These are phyloP conservation scores for Fulvia fulva DNA, from an alignment of 2,329 filamentous ascomycete species.

Conservation along the genomic window DNA sequence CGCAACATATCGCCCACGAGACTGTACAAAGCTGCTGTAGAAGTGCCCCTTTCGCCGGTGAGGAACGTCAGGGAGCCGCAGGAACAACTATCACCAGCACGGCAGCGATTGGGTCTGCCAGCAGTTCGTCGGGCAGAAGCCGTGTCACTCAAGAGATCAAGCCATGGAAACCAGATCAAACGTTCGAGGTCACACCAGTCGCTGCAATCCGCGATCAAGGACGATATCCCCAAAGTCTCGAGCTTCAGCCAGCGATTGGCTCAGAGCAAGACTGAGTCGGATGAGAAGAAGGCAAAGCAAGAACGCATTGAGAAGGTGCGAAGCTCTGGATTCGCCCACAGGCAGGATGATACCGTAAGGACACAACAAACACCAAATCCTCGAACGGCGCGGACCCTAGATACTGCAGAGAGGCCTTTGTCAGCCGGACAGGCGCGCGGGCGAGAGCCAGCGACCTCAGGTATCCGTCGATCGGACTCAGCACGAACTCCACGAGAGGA, in stretches of 20 bases:
- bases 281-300: constrained; percentile 43
- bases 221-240: constrained; percentile 29
- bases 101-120: constrained; percentile 81
- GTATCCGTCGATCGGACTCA: constrained; percentile 13
- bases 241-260: constrained; percentile 84
- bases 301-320: constrained; percentile 41
- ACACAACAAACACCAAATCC: background rate
- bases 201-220: constrained; percentile 8
- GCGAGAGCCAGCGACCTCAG: background rate
- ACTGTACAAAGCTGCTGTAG: constrained; percentile 43
- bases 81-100: constrained; percentile 69
- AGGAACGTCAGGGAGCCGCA: constrained; percentile 46
- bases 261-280: constrained; percentile 52
- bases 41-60: constrained; percentile 73
- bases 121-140: constrained; percentile 78
- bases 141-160: constrained; percentile 74
- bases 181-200: constrained; percentile 14
- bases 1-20: constrained; percentile 19
- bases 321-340: constrained; percentile 32
- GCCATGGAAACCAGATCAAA: constrained; percentile 30
- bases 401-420: constrained; percentile 10
- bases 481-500: constrained; percentile 9
- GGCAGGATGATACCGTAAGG: constrained; percentile 3
- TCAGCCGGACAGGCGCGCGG: constrained; percentile 11
- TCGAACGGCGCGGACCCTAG: background rate